Evolutionary conservation across 768 basidiomycete species (phyloP).

Genomic region (Pleurotus sapidus): DNA sequence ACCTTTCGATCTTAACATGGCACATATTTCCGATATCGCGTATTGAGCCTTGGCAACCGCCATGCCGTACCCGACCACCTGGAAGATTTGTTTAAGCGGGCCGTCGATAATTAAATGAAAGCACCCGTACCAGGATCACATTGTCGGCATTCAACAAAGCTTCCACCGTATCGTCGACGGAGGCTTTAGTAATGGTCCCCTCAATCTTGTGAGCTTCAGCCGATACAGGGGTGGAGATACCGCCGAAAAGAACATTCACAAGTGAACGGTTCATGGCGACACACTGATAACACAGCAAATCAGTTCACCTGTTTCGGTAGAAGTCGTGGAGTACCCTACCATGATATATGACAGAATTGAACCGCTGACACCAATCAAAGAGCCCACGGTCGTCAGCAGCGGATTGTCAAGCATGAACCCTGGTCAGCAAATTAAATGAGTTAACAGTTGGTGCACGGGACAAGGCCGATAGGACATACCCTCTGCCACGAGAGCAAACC

Average conservation of each 20-base stretch:
- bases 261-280: conserved; percentile 90
- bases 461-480: conserved; percentile 32
- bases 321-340: conserved; percentile 40
- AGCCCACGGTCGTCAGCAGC: conserved; percentile 78
- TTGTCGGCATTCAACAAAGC: conserved; percentile 75
- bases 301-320: neutral
- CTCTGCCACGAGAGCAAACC: conserved; percentile 89
- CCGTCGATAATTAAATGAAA: neutral
- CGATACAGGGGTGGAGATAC: conserved; percentile 59
- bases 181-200: conserved; percentile 75
- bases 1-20: conserved; percentile 67
- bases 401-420: conserved; percentile 90
- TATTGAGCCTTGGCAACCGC: conserved; percentile 91
- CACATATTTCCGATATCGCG: conserved; percentile 71
- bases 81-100: conserved; percentile 10
- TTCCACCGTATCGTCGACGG: conserved; percentile 79
- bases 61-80: conserved; percentile 90
- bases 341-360: conserved; percentile 92
- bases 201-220: conserved; percentile 74
- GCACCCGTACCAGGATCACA: conserved; percentile 63
- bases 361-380: conserved; percentile 86
- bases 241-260: conserved; percentile 85
- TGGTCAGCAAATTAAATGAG: conserved; percentile 13
- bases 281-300: conserved; percentile 46
- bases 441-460: no score